These are phyloP conservation scores for Drosera capensis DNA, from an alignment of 148 eudicot species.

Conservation along the genomic window DNA sequence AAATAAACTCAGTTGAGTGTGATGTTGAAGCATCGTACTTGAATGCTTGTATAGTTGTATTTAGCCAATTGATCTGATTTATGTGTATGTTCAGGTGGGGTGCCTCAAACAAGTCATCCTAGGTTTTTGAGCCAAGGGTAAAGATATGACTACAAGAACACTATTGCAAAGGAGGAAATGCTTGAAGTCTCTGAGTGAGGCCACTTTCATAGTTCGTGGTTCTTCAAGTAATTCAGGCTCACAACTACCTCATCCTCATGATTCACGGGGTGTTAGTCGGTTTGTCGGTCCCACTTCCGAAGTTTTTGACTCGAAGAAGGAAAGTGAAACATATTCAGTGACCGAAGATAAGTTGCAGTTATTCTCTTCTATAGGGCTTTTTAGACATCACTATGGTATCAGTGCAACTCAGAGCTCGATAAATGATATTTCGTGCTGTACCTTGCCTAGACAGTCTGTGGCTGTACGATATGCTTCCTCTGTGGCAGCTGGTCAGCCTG, in stretches of 20 bases:
- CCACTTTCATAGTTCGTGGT: conserved; percentile 16
- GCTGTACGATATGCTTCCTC: conserved; percentile 27
- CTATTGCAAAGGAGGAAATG: conserved; percentile 35
- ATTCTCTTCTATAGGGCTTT: conserved; percentile 16
- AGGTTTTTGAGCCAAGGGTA: too few species aligned
- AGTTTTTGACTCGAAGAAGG: conserved; percentile 10
- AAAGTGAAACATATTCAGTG: conserved; percentile 16
- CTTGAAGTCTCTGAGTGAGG: conserved; percentile 19
- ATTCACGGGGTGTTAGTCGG: conserved; percentile 18
- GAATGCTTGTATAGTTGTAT: too few species aligned
- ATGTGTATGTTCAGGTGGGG: too few species aligned
- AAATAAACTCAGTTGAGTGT: too few species aligned
- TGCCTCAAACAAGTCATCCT: too few species aligned
- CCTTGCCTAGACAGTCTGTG: conserved; percentile 16
- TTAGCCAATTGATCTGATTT: too few species aligned
- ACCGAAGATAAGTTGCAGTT: conserved; percentile 15
- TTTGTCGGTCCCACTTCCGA: conserved; percentile 13
- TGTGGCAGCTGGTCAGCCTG: conserved; percentile 43
- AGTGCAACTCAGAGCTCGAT: conserved; percentile 15
- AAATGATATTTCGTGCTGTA: conserved; percentile 12
- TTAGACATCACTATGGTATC: conserved; percentile 15
- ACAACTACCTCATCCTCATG: conserved; percentile 14
- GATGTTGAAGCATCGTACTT: too few species aligned
- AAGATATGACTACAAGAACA: conserved; percentile 55
- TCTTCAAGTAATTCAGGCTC: conserved; percentile 20